Evolutionary conservation across 2,329 filamentous ascomycete species (phyloP), one percentile per base, ranked within the genome.

Genomic region (Trichoderma cornu-damae): DNA sequence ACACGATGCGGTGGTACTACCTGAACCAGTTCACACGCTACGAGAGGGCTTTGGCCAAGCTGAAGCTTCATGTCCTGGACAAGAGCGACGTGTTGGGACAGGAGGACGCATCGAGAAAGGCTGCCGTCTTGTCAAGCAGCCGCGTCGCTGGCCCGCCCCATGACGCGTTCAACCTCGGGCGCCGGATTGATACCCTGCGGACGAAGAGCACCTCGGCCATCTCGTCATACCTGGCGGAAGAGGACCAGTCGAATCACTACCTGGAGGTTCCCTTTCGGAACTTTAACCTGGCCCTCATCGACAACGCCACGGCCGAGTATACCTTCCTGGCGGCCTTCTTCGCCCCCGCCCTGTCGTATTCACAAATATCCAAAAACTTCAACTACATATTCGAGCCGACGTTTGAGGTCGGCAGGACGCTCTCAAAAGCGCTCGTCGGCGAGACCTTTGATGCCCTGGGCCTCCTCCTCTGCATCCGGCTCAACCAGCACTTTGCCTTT

Each of bases 1-100:
- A 96, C 70, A 99, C 95, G 0, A 99, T 99, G 90, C 85, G 91
- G 53, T 99, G 94, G 94, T 99, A 99, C 68, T 97, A 97, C 69
- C 75, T 88, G 53, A 94, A 88, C 63, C 90, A 96, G 70, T 99
- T 99, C 68, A 85, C 83, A 3, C 86, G 93, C 32, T 99, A 99
- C 70, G 85, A 88, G 62, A 85, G 86, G 64, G 86, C 94, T 0
- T 78, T 99, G 5, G 86, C 88, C 56, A 95, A 90, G 70, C 80
- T 99, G 60, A 93, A 89, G 67, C 72, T 97, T 2, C 91, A 96
- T 67, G 72, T 80, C 4, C 79, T 96, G 59, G 93, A 96, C 67
- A 91, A 87, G 68, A 86, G 87, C 62, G 91, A 96, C 67, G 81
- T 90, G 0, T 77, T 99, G 3, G 91, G 89, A 12, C 84, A 89